A percentile compares a stretch with the other conserved stretches of the same genome.
Conservation (phyloP, 2,329 filamentous ascomycete species). For the Berkeleyomyces basicola region DNA sequence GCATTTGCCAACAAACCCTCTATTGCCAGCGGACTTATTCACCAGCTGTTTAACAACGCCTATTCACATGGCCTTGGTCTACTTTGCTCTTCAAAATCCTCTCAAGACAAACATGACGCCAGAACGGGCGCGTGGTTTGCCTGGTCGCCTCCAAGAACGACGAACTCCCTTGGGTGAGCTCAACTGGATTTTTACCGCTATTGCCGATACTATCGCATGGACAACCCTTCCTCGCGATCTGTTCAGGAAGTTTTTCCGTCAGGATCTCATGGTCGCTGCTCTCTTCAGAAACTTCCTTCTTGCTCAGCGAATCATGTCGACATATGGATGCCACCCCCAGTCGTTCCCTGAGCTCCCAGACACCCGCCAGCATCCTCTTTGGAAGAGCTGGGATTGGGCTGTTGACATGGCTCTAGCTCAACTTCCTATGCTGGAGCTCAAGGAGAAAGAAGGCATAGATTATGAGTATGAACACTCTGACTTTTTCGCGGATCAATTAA, state of each 20-base stretch:
- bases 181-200: conserved; percentile 99
- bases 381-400: conserved; percentile 95
- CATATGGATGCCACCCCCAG: conserved; percentile 88
- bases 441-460: conserved; percentile 52
- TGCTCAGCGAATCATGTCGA: conserved; percentile 87
- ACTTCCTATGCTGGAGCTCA: conserved; percentile 68
- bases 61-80: conserved; percentile 92
- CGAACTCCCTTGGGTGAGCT: conserved; percentile 87
- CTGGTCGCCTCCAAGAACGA: conserved; percentile 79
- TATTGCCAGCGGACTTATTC: conserved; percentile 86
- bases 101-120: conserved; percentile 51
- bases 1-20: conserved; percentile 84
- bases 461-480: conserved; percentile 90
- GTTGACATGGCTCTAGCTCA: conserved; percentile 90
- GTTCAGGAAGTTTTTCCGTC: conserved; percentile 92
- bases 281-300: conserved; percentile 92
- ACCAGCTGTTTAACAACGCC: conserved; percentile 91
- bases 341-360: conserved; percentile 85
- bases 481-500: conserved; percentile 94
- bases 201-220: conserved; percentile 98
- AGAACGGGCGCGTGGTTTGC: conserved; percentile 74
- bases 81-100: conserved; percentile 89
- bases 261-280: conserved; percentile 97
- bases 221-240: conserved; percentile 77
- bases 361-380: conserved; percentile 85